Percentiles rank a stretch among this genome's conserved stretches.
Evolutionary conservation across 1,284 basidiomycete species (phyloP).

Genomic region (Melampsora americana): DNA sequence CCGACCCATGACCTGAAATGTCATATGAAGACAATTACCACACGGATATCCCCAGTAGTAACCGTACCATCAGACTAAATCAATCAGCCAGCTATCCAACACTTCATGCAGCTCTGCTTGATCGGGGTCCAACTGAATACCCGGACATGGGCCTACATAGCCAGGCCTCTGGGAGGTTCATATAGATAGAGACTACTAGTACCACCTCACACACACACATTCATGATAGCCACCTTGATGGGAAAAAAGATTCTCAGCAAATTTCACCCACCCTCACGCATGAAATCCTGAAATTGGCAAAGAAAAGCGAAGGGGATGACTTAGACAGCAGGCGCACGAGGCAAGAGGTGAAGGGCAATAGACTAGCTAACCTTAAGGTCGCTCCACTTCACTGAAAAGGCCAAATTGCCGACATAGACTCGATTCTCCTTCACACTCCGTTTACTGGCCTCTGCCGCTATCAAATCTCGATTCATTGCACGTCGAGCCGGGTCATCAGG

Average conservation of each 20-base stretch:
- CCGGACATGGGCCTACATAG: background rate
- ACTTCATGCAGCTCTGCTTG: background rate
- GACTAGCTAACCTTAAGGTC: slow-evolving; percentile 67
- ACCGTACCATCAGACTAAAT: background rate
- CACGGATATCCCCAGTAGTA: background rate
- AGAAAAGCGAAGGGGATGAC: background rate
- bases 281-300: slow-evolving; percentile 65
- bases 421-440: slow-evolving; percentile 94
- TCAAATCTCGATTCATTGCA: slow-evolving; percentile 47
- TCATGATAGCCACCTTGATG: background rate
- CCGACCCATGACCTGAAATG: no score
- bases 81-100: slow-evolving; percentile 3
- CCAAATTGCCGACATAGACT: slow-evolving; percentile 96
- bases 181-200: no score
- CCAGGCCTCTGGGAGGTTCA: background rate
- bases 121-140: background rate
- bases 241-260: slow-evolving; percentile 60
- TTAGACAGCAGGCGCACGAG: background rate
- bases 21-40: background rate
- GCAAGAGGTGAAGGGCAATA: background rate
- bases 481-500: slow-evolving; percentile 32
- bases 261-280: slow-evolving; percentile 92
- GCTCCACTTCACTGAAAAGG: slow-evolving; percentile 94
- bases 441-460: slow-evolving; percentile 62
- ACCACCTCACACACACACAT: background rate